Base-by-base conservation (phyloP, 2,329 filamentous ascomycete genomes). In the Aspergillus eucalypticola region DNA sequence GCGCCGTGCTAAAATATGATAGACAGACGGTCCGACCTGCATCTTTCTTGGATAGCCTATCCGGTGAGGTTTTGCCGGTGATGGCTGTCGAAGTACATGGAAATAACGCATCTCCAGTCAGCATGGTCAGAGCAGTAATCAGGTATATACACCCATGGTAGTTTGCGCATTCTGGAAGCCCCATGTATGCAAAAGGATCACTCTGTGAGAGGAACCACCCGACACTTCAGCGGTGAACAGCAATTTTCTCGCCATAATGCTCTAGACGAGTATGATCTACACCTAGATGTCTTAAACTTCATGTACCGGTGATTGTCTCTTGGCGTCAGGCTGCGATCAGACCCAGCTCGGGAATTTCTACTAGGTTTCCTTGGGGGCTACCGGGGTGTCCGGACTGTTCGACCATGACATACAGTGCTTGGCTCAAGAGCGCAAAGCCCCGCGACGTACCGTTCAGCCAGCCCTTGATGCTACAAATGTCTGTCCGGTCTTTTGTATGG, bases 371-470 rank as follows among this genome's bases (percentile, higher is more conserved):
- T 27, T 8, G n/a, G 25, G 39, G 23, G 23, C n/a, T 13, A 27
- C 42, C 53, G 39, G 41, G 10, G 19, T 46, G 8, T 15, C n/a
- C 25, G 39, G n/a, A 15, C 25, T 55, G 25, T 41, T 10, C n/a
- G n/a, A 7, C 5, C 17, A 35, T 55, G 53, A 32, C 53, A 55
- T 21, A 38, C 8, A 29, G 38, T 46, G 23, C 15, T 35, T 55
- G 53, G 25, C 29, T 46, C 13, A 13, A 53, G 32, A 19, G 32
- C 32, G n/a, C 21, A 39, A 23, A 19, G 32, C 38, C 17, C 19
- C 17, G 3, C 32, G 53, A 11, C 10, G 7, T 55, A 19, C n/a
- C 32, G 23, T 55, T 55, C 53, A 55, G 53, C 53, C 53, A 55
- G 53, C 53, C 53, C 39, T n/a, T 27, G 15, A 17, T 29, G 46